Conservation (phyloP, 2,329 filamentous ascomycete genomes). For the Ascochyta fabae region DNA sequence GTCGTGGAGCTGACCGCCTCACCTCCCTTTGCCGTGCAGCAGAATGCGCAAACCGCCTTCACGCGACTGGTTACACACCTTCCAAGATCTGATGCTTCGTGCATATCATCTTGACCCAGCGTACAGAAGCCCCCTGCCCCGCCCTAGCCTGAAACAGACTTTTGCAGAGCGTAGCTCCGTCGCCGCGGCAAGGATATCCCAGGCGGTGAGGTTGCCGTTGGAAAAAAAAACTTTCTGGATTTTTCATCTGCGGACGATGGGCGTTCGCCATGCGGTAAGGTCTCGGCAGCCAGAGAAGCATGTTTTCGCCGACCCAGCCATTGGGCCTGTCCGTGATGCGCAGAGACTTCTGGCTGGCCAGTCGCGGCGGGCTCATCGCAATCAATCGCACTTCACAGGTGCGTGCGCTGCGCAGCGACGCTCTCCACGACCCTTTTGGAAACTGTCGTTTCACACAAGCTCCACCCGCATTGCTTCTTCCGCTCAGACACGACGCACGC, state of each 20-base stretch:
- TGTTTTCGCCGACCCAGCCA: conserved; percentile 13
- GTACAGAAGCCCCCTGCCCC: conserved; percentile 32
- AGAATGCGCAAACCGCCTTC: conserved; percentile 24
- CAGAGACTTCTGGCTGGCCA: conserved; percentile 3
- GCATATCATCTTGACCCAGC: conserved; percentile 40
- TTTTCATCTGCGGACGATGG: neutral
- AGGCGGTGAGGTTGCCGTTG: conserved; percentile 37
- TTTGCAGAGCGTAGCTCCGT: conserved; percentile 42
- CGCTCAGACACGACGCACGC: conserved; percentile 39
- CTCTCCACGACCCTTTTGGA: conserved; percentile 24
- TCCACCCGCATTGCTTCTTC: conserved; percentile 20
- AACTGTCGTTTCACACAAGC: conserved; percentile 36
- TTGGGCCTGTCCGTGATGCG: conserved; percentile 6
- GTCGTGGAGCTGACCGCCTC: conserved; percentile 42
- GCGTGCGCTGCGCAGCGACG: conserved; percentile 18
- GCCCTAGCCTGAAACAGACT: conserved; percentile 26
- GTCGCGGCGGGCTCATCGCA: conserved; percentile 4
- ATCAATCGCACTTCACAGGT: neutral
- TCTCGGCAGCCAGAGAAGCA: neutral
- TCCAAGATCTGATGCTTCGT: conserved; percentile 43
- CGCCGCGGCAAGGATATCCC: conserved; percentile 28
- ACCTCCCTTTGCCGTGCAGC: conserved; percentile 24
- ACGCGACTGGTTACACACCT: conserved; percentile 17
- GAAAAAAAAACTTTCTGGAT: conserved; percentile 10
- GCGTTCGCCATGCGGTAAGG: conserved; percentile 5